Conservation (phyloP, 2,329 filamentous ascomycete genomes). For the Fusarium continuum region DNA sequence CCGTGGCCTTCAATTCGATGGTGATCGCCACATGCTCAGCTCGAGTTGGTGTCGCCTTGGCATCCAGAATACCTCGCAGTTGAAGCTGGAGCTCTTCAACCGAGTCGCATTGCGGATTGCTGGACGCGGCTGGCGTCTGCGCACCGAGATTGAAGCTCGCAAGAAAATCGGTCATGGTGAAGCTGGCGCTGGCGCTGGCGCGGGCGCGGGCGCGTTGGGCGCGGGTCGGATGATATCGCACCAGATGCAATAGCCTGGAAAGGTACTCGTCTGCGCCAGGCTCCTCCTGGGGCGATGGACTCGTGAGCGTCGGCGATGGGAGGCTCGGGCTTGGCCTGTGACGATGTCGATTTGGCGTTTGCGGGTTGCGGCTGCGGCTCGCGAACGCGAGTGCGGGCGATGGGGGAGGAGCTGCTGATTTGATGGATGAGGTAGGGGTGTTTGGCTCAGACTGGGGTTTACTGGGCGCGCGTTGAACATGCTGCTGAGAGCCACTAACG, state of each 20-base stretch:
- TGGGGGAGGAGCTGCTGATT: conserved; percentile 6
- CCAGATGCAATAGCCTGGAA: conserved; percentile 26
- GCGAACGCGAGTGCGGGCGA: conserved; percentile 14
- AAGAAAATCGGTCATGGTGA: conserved; percentile 52
- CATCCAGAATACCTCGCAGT: conserved; percentile 53
- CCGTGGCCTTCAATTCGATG: conserved; percentile 57
- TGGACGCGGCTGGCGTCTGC: conserved; percentile 34
- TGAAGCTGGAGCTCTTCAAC: conserved; percentile 58
- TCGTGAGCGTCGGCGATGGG: conserved; percentile 1
- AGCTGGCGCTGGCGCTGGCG: conserved; percentile 2
- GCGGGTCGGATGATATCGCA: conserved; percentile 1
- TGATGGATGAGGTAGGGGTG: conserved; percentile 15
- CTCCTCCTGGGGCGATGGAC: conserved; percentile 27
- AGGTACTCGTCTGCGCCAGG: conserved; percentile 25
- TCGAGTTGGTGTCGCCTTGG: conserved; percentile 57
- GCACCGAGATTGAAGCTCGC: conserved; percentile 49
- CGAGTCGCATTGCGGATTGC: conserved; percentile 45
- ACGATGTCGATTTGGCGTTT: conserved; percentile 4
- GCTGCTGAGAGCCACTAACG: background rate
- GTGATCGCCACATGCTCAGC: conserved; percentile 60
- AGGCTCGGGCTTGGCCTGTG: background rate
- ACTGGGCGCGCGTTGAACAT: conserved; percentile 7
- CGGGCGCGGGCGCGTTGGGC: background rate
- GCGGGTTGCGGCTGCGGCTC: conserved; percentile 7
- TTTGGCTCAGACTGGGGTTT: background rate